phyloP scores from a whole-genome alignment of 2,329 filamentous ascomycete genomes.

The Magnaporthiopsis poae region DNA sequence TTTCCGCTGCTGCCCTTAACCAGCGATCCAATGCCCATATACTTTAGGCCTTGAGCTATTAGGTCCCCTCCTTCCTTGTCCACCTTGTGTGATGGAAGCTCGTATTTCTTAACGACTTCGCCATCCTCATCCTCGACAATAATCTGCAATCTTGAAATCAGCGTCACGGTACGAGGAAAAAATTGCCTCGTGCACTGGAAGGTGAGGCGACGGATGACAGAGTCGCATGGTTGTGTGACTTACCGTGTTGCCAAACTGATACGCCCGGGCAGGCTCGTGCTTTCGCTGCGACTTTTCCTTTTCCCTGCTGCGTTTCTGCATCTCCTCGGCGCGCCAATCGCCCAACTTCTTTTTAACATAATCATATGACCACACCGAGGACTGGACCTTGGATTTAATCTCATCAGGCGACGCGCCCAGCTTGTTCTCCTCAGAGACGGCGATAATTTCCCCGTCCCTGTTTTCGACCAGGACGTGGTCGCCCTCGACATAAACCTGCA shows the following conservation, averaged over 20 bases:
- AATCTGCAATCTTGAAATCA: conserved; percentile 37
- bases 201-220: not conserved
- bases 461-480: conserved; percentile 73
- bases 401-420: conserved; percentile 21
- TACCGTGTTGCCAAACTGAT: conserved; percentile 73
- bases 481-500: conserved; percentile 75
- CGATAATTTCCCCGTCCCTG: conserved; percentile 74
- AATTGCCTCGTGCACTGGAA: not conserved
- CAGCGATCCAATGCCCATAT: conserved; percentile 41
- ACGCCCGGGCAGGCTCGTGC: conserved; percentile 67
- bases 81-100: conserved; percentile 50
- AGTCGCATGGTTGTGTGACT: conserved; percentile 17
- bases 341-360: conserved; percentile 40
- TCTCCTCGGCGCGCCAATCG: conserved; percentile 48
- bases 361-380: conserved; percentile 33
- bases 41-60: conserved; percentile 39
- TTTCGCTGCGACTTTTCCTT: conserved; percentile 46
- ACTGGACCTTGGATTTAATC: conserved; percentile 23
- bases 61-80: conserved; percentile 30
- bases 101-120: conserved; percentile 76
- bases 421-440: conserved; percentile 29
- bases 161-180: not conserved
- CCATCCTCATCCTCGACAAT: conserved; percentile 79
- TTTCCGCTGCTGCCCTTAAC: conserved; percentile 30
- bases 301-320: conserved; percentile 56